Base-by-base conservation (phyloP, 2,329 filamentous ascomycete species). In the Calcarisporium arbuscula region DNA sequence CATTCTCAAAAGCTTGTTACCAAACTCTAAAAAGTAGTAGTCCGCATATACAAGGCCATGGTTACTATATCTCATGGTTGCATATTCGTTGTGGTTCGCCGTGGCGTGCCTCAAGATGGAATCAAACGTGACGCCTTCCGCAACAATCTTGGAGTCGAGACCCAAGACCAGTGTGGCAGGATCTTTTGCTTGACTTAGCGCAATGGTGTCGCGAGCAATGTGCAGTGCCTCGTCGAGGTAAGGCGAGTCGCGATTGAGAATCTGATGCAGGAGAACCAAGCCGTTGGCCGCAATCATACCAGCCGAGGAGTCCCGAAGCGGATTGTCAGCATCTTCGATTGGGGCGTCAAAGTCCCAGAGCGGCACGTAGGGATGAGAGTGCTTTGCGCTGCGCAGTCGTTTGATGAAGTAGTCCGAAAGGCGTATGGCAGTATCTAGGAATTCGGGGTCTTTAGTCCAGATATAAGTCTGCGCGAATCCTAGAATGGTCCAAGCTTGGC, bases 41-140 rank as follows among this genome's bases (percentile, higher is more conserved):
- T 70, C 67, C 0, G 58, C 67, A 50, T 70, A 71, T 3, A 71
- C 67, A 8, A 71, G 36, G 0, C 67, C 67, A 39, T 62, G 58
- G 9, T 62, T 50, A 41, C 53, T 51, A 21, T 56, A 58, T 20
- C 54, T 36, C 38, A 43, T 22, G 8, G 32, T 11, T 3, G 37
- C 37, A 4, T 31, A 44, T 3, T 40, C 47, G 27, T 62, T 60
- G 33, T 55, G 48, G 21, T 60, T 60, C 3, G 56, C 58, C 2
- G 58, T 62, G 6, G 47, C 51, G 28, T 52, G 43, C 35, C 52
- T 54, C 21, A 61, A 34, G 11, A 60, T 53, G 6, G 44, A 46
- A 7, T 60, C 56, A 35, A 57, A 60, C 4, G 19, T 28, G 5
- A 31, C 18, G 2, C 38, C 40, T 7, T 30, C n/a, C 1, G 36